A percentile compares a stretch with the other conserved stretches of the same genome.
These are phyloP conservation scores for Carallia brachiata DNA, from an alignment of 345 rosid species.

Conservation along the genomic window DNA sequence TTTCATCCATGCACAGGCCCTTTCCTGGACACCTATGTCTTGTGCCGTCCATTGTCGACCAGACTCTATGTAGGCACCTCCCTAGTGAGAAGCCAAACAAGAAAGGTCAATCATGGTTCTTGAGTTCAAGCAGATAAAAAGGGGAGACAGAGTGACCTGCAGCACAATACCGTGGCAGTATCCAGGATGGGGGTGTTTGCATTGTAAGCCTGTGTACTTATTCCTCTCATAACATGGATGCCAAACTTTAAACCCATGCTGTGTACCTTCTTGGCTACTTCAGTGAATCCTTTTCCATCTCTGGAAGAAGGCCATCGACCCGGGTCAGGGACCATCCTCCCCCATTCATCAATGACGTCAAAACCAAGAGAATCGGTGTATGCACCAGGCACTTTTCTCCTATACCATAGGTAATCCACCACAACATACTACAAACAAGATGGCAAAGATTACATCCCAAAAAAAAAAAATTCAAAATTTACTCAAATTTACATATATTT, in stretches of 20 bases:
- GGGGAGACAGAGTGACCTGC: too few species aligned
- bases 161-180: conserved; percentile 40
- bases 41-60: conserved; percentile 66
- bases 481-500: too few species aligned
- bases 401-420: conserved; percentile 96
- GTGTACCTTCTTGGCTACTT: conserved; percentile 76
- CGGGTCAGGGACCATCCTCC: conserved; percentile 80
- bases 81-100: conserved; percentile 38
- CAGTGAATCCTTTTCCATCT: conserved; percentile 72
- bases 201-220: conserved; percentile 85
- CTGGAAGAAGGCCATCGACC: conserved; percentile 89
- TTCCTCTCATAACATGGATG: conserved; percentile 90
- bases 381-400: conserved; percentile 77
- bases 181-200: conserved; percentile 77
- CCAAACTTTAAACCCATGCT: conserved; percentile 91
- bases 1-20: conserved; percentile 89
- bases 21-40: conserved; percentile 80
- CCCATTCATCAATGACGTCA: conserved; percentile 97
- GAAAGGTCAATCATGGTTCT: conserved; percentile 5
- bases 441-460: neutral
- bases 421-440: conserved; percentile 65
- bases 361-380: conserved; percentile 64
- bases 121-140: neutral
- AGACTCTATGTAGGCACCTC: conserved; percentile 53
- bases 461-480: neutral